Evolutionary conservation across 306 rosid genomes (phyloP).

Genomic region (Abrus precatorius): DNA sequence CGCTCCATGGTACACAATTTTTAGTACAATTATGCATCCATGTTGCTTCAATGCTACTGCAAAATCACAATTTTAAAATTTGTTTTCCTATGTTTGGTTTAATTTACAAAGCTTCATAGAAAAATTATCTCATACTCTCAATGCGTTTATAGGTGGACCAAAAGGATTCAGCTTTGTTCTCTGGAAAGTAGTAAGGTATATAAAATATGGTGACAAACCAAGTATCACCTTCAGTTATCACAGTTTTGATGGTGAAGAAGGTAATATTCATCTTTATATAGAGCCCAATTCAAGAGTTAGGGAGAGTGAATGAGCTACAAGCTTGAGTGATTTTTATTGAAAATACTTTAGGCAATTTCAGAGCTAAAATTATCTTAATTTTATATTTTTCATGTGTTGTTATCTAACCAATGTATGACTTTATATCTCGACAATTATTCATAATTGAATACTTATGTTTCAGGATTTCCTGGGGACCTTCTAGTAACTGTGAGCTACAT

Average conservation of each 20-base stretch:
- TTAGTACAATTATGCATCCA: too few relatives aligned
- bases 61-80: too few relatives aligned
- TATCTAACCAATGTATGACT: too few relatives aligned
- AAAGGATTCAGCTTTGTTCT: conserved; percentile 68
- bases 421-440: not conserved
- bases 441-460: not conserved
- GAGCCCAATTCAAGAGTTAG: too few relatives aligned
- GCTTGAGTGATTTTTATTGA: too few relatives aligned
- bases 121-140: not conserved
- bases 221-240: conserved; percentile 61
- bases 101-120: not conserved
- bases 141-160: conserved; percentile 57
- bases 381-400: too few relatives aligned
- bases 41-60: too few relatives aligned
- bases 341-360: too few relatives aligned
- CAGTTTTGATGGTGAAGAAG: conserved; percentile 75
- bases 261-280: conserved; percentile 29
- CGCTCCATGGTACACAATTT: conserved; percentile 63
- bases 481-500: conserved; percentile 58
- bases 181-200: conserved; percentile 62
- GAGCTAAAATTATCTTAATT: too few relatives aligned
- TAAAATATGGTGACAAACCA: conserved; percentile 53
- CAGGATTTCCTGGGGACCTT: conserved; percentile 89
- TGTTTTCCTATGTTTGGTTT: not conserved
- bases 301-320: too few relatives aligned